A percentile compares a stretch with the other conserved stretches of the same genome.
phyloP scores from a whole-genome alignment of 2,329 filamentous ascomycete species.

The Colletotrichum sp. region DNA sequence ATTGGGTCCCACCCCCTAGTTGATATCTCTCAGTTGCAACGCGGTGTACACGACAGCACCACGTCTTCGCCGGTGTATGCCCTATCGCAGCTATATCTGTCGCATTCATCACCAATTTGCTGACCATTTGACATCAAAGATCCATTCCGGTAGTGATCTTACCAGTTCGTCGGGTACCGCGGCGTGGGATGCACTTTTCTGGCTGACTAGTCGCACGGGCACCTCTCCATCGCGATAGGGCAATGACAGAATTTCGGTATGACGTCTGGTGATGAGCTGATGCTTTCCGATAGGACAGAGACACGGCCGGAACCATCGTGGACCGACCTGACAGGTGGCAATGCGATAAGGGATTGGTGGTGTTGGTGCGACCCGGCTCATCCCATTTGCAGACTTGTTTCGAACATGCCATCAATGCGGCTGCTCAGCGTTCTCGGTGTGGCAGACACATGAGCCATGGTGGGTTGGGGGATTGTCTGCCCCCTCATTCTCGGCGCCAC shows the following conservation, averaged over 20 bases:
- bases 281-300: not conserved
- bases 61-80: slow-evolving; percentile 6
- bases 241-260: not conserved
- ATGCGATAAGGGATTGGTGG: not conserved
- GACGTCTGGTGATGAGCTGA: not conserved
- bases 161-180: not conserved
- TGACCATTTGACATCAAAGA: not conserved
- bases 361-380: not conserved
- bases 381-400: slow-evolving; percentile 6
- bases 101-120: not conserved
- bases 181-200: not conserved
- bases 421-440: not conserved
- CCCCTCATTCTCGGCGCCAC: not conserved
- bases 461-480: not conserved
- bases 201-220: not conserved
- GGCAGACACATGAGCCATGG: not conserved
- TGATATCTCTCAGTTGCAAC: not conserved
- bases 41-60: not conserved
- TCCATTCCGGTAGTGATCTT: not conserved
- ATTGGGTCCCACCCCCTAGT: slow-evolving; percentile 3
- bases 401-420: slow-evolving; percentile 9
- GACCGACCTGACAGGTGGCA: not conserved
- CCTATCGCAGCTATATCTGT: slow-evolving; percentile 1
- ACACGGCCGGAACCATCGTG: not conserved
- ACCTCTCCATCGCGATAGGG: not conserved